Base-by-base conservation (phyloP, 805 yeast genomes). In the Priceomyces medius region DNA sequence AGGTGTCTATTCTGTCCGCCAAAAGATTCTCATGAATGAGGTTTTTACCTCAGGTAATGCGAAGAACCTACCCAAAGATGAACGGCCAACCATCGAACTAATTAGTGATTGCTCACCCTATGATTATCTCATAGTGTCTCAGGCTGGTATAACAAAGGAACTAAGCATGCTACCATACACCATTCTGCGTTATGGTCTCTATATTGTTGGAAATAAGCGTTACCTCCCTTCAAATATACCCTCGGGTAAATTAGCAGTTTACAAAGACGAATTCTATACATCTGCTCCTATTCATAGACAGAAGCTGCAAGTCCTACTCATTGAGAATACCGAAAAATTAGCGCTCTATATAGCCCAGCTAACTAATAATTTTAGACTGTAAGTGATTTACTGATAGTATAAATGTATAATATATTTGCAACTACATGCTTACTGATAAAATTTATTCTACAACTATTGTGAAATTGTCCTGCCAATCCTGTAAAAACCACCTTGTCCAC, bases 1-100 rank as follows among this genome's bases (percentile, higher is more conserved):
- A 7, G 47, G 71, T 19, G 66, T 78, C 1, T 55, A 64, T 3
- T 67, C 63, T 24, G 56, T 58, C 16, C 62, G 66, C 7, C 83
- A 78, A 50, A 59, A 53, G 40, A 52, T 55, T 4, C 55, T 79
- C 18, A 50, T 80, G 2, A 54, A 58, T 20, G 79, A 77, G 42
- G 56, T 79, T 2, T 6, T 35, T 17, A 21, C 38, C 3, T 19
- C 20, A 35, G 35, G 20, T 3, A 16, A 9, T 26, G 21, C 7
- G 13, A 17, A 24, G 21, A 14, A 4, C 3, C 3, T 5, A 4
- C 7, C 29, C 8, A 29, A 35, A 4, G 7, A 17, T 35, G 28
- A 35, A 21, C 5, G 12, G 14, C 38, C 28, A 10, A n/a, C 21
- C 12, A 24, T 35, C 18, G 38, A 35, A 14, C n/a, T 35, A 5